phyloP scores from a whole-genome alignment of 129 eudicot species.

The Chrysanthemum seticuspe region DNA sequence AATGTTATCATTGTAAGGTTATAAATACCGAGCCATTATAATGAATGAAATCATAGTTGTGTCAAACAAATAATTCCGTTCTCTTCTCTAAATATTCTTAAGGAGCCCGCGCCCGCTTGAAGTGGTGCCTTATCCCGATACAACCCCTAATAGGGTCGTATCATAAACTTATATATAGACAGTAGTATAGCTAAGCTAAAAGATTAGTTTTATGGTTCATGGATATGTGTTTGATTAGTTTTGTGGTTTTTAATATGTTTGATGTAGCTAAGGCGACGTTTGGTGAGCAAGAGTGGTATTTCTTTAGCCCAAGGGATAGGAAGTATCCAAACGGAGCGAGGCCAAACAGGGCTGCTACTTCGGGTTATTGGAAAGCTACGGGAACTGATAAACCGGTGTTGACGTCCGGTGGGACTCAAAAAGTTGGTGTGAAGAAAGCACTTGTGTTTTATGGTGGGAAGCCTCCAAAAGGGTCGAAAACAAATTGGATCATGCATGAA shows the following conservation, averaged over 20 bases:
- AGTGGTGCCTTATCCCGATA: too few relatives aligned
- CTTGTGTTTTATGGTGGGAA: conserved; percentile 87
- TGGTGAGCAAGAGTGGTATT: conserved; percentile 96
- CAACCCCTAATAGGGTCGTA: too few relatives aligned
- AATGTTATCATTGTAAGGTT: too few relatives aligned
- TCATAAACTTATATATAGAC: too few relatives aligned
- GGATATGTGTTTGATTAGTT: background rate
- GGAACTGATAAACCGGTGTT: conserved; percentile 90
- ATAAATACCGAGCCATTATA: too few relatives aligned
- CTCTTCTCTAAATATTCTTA: too few relatives aligned
- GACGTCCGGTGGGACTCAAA: conserved; percentile 72
- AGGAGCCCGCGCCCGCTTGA: too few relatives aligned
- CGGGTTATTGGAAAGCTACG: conserved; percentile 93
- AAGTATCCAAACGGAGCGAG: conserved; percentile 93
- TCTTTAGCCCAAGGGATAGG: conserved; percentile 87
- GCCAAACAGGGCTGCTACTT: conserved; percentile 87
- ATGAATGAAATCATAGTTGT: too few relatives aligned
- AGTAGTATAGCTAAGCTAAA: background rate
- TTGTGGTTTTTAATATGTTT: background rate
- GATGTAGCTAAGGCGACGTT: conserved; percentile 77
- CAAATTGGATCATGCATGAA: conserved; percentile 97
- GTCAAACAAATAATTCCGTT: too few relatives aligned
- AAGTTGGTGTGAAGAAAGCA: conserved; percentile 94
- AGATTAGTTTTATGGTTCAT: background rate
- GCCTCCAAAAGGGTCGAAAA: conserved; percentile 86